phyloP scores from a whole-genome alignment of 306 rosid species.

The Cicer arietinum region DNA sequence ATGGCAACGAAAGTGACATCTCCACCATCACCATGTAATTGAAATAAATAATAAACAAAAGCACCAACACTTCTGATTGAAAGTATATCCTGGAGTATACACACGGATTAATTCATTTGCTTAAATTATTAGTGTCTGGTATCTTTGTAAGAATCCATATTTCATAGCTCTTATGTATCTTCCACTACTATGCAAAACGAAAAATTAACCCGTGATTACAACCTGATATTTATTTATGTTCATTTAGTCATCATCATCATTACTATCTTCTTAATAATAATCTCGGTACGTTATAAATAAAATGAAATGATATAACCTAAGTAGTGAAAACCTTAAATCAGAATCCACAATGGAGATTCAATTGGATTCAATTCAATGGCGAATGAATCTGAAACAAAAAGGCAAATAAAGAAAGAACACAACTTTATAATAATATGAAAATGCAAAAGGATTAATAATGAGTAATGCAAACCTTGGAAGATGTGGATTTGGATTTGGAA shows the following conservation, averaged over 20 bases:
- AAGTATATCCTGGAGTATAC: no score
- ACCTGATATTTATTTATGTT: background rate
- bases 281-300: background rate
- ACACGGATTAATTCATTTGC: no score
- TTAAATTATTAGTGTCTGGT: no score
- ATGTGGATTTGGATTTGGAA: slow-evolving; percentile 60
- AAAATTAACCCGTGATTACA: slow-evolving; percentile 32
- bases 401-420: background rate
- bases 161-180: no score
- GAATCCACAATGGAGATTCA: no score
- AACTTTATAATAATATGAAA: background rate
- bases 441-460: slow-evolving; percentile 26
- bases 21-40: slow-evolving; percentile 41
- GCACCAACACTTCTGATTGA: no score
- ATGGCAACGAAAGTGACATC: slow-evolving; percentile 52
- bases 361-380: no score
- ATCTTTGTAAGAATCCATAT: no score
- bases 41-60: slow-evolving; percentile 32
- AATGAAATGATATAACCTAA: background rate
- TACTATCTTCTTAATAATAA: background rate
- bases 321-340: background rate
- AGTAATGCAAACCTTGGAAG: slow-evolving; percentile 73
- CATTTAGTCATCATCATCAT: slow-evolving; percentile 1
- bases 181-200: background rate
- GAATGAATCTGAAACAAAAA: background rate